Base-by-base conservation (phyloP, 2,329 filamentous ascomycete genomes). In the Sphaerostilbella broomeana region DNA sequence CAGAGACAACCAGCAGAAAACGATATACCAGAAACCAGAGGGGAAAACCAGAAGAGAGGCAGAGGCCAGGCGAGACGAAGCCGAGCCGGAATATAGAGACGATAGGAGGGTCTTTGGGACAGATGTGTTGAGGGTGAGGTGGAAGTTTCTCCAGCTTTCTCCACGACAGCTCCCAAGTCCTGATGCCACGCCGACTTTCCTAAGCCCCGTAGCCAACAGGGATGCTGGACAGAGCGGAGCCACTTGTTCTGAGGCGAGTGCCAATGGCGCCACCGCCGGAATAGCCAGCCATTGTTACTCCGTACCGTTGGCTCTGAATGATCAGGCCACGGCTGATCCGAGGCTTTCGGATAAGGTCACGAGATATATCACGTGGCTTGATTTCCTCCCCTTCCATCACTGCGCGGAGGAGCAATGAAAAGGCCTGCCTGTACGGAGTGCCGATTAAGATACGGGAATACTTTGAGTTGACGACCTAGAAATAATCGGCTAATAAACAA, bases 21-120 rank as follows among this genome's bases (percentile, higher is more conserved):
- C 52, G 48, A 56, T n/a, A 52, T 49, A 64, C 61, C 61, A 53
- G 59, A 57, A 53, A 64, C 62, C 62, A 63, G 56, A 53, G 56
- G 57, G 53, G 48, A 59, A 46, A 59, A 64, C 63, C 62, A 65
- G 59, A 45, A 59, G 59, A 57, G 56, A 55, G 54, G 53, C 56
- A 52, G 52, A 54, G 52, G 58, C 55, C 49, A 47, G 38, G 42
- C 46, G 41, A 39, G 41, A 44, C 40, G 46, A 48, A 45, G 46
- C 43, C 50, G 51, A 49, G 51, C 48, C 46, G 50, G 44, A 47
- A 44, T 45, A 45, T 47, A 43, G 47, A 49, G 46, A 48, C 47
- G 48, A 45, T 50, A n/a, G 47, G 38, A 41, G 46, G 42, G 30
- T 45, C 55, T 49, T 50, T 44, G 51, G 45, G 46, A 44, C 40